phyloP scores from a whole-genome alignment of 2,329 filamentous ascomycete genomes.

The Macroventuria anomochaeta region DNA sequence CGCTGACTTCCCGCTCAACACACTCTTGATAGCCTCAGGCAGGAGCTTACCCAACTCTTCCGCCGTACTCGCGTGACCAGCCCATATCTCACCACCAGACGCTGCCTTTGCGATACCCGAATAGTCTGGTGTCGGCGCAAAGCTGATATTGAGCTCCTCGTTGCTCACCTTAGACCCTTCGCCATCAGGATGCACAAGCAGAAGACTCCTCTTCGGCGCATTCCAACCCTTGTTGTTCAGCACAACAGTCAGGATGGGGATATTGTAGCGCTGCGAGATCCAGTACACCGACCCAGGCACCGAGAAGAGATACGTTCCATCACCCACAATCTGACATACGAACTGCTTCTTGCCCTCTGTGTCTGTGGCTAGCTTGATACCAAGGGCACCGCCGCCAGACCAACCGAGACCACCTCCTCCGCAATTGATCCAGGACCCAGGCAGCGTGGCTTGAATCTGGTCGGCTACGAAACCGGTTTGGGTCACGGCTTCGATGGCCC shows the following conservation, averaged over 20 bases:
- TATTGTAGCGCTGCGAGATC: conserved; percentile 70
- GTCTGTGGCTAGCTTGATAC: conserved; percentile 75
- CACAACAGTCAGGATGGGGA: conserved; percentile 70
- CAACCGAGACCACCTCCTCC: conserved; percentile 81
- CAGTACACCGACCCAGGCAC: conserved; percentile 72
- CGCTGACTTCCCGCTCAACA: conserved; percentile 63
- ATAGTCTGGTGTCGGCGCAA: conserved; percentile 71
- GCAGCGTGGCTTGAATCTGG: conserved; percentile 70
- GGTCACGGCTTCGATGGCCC: conserved; percentile 79
- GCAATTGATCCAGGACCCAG: conserved; percentile 81
- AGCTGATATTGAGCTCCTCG: conserved; percentile 70
- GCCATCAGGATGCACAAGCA: conserved; percentile 71
- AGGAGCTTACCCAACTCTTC: conserved; percentile 62
- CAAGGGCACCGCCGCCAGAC: conserved; percentile 76
- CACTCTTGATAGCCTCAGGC: conserved; percentile 64
- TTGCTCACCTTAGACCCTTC: conserved; percentile 67
- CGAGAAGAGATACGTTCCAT: conserved; percentile 71
- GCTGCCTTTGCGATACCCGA: conserved; percentile 72
- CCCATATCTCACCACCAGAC: conserved; percentile 67
- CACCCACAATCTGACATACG: conserved; percentile 64
- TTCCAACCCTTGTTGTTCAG: conserved; percentile 77
- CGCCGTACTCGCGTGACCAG: conserved; percentile 63
- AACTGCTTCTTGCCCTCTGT: conserved; percentile 51
- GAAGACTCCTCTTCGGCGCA: conserved; percentile 65
- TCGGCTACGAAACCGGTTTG: conserved; percentile 71